Evolutionary conservation across 768 basidiomycete genomes (phyloP).

Genomic region (Naematelia aurantialba): DNA sequence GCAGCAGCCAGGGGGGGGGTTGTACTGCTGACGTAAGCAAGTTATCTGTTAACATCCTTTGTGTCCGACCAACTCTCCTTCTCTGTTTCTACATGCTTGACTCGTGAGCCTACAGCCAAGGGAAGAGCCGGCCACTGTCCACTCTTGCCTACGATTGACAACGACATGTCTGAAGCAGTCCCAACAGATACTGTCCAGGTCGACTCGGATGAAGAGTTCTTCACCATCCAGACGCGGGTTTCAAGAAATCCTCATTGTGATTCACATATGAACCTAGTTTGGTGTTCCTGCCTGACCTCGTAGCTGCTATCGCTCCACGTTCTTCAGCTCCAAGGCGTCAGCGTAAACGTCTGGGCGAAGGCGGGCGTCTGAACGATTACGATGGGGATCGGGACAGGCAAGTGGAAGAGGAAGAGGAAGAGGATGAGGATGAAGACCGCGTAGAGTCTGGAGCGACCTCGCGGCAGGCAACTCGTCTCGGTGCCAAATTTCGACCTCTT

Average conservation of each 20-base stretch:
- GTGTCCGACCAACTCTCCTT: neutral
- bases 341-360: no score
- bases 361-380: no score
- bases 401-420: neutral
- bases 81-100: no score
- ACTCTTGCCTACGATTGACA: neutral
- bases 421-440: neutral
- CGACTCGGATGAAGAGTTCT: neutral
- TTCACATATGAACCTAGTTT: no score
- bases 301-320: no score
- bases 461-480: neutral
- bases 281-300: no score
- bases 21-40: neutral
- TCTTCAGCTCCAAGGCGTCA: no score
- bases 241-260: neutral
- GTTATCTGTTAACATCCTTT: conserved; percentile 5
- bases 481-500: neutral
- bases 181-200: neutral
- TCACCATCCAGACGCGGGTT: neutral
- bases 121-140: neutral
- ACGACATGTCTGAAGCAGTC: neutral
- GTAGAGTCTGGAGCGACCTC: neutral
- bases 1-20: neutral
- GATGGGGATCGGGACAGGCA: no score
- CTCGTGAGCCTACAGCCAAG: no score